phyloP scores from a whole-genome alignment of 2,329 filamentous ascomycete genomes.

The Ophiognomonia clavigignenti-juglandacearum region DNA sequence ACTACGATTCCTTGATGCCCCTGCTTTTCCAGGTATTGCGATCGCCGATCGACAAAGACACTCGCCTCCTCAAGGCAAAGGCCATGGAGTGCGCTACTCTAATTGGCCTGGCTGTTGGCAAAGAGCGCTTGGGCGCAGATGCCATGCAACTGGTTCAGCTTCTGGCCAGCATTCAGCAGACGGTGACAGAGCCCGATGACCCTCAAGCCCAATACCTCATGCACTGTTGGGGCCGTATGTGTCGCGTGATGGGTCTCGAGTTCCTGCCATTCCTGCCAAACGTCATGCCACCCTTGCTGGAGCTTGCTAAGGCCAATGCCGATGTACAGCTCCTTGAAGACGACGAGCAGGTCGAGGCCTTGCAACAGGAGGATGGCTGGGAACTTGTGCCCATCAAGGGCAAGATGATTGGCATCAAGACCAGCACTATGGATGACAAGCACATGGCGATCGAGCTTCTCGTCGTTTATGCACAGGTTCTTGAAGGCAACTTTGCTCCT shows the following conservation, averaged over 20 bases:
- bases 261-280: conserved; percentile 89
- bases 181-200: conserved; percentile 85
- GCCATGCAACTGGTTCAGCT: conserved; percentile 83
- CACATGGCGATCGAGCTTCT: conserved; percentile 99
- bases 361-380: conserved; percentile 95
- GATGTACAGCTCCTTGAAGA: conserved; percentile 96
- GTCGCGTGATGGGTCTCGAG: conserved; percentile 81
- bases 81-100: conserved; percentile 98
- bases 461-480: conserved; percentile 91
- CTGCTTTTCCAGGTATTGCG: conserved; percentile 84
- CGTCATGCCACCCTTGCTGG: conserved; percentile 90
- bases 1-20: conserved; percentile 95
- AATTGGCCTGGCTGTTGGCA: conserved; percentile 91
- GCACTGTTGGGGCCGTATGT: conserved; percentile 99
- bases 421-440: conserved; percentile 94
- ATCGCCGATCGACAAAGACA: conserved; percentile 90
- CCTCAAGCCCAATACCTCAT: conserved; percentile 95
- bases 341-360: conserved; percentile 86
- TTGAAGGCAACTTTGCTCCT: conserved; percentile 88
- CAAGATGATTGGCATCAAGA: conserved; percentile 97
- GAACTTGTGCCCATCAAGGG: conserved; percentile 95
- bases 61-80: conserved; percentile 85
- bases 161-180: conserved; percentile 79
- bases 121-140: conserved; percentile 84
- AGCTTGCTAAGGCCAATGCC: conserved; percentile 89